phyloP scores from a whole-genome alignment of 163 green algal species.

The Prototheca stagnorum region DNA sequence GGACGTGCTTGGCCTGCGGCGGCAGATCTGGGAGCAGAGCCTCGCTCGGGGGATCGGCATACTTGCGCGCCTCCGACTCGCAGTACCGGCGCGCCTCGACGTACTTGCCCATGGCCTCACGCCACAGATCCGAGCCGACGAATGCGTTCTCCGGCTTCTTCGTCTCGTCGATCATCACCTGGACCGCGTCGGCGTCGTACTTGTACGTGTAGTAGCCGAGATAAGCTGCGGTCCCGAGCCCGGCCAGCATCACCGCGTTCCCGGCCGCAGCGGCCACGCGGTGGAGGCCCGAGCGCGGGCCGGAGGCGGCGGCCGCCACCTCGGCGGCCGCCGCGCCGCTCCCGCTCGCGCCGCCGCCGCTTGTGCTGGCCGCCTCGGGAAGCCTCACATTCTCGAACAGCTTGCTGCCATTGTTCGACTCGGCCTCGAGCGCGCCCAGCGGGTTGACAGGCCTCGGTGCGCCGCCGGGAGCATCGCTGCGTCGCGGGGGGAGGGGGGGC shows the following conservation, averaged over 20 bases:
- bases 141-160: constrained; percentile 15
- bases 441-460: too few species aligned
- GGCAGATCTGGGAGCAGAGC: constrained; percentile 77
- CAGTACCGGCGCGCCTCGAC: constrained; percentile 28
- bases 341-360: not conserved
- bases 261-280: constrained; percentile 9
- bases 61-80: constrained; percentile 42
- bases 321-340: constrained; percentile 3
- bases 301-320: constrained; percentile 1
- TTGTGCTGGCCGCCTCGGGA: constrained; percentile 4
- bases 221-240: constrained; percentile 25
- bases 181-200: constrained; percentile 32
- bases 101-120: constrained; percentile 34
- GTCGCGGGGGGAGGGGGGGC: too few species aligned
- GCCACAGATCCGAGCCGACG: constrained; percentile 27
- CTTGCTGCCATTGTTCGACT: constrained; percentile 12
- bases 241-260: constrained; percentile 29
- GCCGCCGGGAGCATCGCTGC: too few species aligned
- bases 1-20: constrained; percentile 41
- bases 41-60: constrained; percentile 73
- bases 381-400: constrained; percentile 27
- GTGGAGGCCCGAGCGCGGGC: not conserved
- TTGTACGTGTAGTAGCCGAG: constrained; percentile 51
- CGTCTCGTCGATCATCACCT: constrained; percentile 28
- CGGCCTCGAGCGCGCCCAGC: constrained; percentile 5